Conservation (phyloP, 2,329 filamentous ascomycete genomes). For the Colletotrichum sp. region DNA sequence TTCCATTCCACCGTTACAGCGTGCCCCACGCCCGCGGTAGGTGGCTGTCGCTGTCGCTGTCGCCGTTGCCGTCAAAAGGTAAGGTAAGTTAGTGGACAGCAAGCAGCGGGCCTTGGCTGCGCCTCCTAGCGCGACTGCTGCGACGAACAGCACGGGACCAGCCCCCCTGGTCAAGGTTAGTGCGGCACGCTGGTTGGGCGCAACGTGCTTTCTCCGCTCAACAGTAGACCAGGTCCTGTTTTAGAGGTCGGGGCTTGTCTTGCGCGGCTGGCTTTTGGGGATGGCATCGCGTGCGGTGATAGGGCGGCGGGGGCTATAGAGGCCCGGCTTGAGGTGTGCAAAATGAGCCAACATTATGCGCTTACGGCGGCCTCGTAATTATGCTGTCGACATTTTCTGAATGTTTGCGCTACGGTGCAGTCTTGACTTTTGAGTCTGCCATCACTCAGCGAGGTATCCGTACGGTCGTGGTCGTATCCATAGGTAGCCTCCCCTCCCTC, state of each 20-base stretch:
- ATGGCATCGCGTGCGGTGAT: neutral
- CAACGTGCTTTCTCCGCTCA: neutral
- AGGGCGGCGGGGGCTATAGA: neutral
- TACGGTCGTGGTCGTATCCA: no score
- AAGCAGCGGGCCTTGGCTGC: neutral
- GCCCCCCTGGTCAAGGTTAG: neutral
- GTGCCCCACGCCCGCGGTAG: neutral
- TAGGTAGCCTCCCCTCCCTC: neutral
- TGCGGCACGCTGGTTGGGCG: neutral
- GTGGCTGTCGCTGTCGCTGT: neutral
- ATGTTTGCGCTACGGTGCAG: neutral
- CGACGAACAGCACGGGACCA: neutral
- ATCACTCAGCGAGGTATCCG: no score
- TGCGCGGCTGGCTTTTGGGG: neutral
- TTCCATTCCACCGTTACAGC: neutral
- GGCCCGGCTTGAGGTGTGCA: neutral
- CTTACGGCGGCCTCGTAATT: neutral
- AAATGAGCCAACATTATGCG: conserved; percentile 3
- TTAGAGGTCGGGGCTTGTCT: neutral
- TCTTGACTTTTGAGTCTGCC: neutral
- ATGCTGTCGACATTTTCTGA: neutral
- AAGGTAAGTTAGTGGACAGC: neutral
- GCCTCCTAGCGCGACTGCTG: neutral
- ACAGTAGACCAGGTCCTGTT: neutral
- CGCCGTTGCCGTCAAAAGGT: neutral